A percentile compares a stretch with the other conserved stretches of the same genome.
phyloP scores from a whole-genome alignment of 2,329 filamentous ascomycete genomes.

The Phoma sp. region DNA sequence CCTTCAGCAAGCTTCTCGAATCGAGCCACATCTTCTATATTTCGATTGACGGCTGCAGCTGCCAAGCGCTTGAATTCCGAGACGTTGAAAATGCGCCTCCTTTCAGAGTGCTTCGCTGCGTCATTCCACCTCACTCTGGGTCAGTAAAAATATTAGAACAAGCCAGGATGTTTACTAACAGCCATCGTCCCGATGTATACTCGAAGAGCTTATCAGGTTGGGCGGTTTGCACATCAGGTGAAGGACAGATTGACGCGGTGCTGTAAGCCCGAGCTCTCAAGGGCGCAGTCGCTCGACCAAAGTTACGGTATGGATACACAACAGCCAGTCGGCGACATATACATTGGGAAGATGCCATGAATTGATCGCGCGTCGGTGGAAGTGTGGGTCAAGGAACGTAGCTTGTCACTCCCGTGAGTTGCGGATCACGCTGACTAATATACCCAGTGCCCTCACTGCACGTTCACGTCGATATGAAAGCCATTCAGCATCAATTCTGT shows the following conservation, averaged over 20 bases:
- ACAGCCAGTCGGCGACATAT: background rate
- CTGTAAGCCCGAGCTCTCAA: slow-evolving; percentile 8
- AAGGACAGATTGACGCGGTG: slow-evolving; percentile 13
- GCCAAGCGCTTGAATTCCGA: slow-evolving; percentile 36
- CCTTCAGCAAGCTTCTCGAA: slow-evolving; percentile 39
- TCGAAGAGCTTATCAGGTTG: slow-evolving; percentile 26
- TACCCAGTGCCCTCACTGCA: too few relatives aligned
- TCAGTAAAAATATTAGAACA: slow-evolving; percentile 17
- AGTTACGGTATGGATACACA: background rate
- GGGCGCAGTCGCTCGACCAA: background rate
- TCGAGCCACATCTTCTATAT: slow-evolving; percentile 25
- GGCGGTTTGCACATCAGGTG: slow-evolving; percentile 12
- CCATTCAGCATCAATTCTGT: too few relatives aligned
- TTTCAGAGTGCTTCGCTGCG: slow-evolving; percentile 24
- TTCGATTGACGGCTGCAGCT: slow-evolving; percentile 32
- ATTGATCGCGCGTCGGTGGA: background rate
- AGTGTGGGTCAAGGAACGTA: too few relatives aligned
- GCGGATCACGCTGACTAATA: too few relatives aligned
- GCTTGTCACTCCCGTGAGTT: too few relatives aligned
- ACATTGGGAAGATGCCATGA: background rate
- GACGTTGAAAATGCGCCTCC: slow-evolving; percentile 30
- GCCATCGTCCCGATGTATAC: slow-evolving; percentile 35
- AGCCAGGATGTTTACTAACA: slow-evolving; percentile 22
- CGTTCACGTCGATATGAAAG: too few relatives aligned
- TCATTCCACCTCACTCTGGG: slow-evolving; percentile 30